Evolutionary conservation across 2,329 filamentous ascomycete species (phyloP).

Genomic region (Dothistroma septosporum): DNA sequence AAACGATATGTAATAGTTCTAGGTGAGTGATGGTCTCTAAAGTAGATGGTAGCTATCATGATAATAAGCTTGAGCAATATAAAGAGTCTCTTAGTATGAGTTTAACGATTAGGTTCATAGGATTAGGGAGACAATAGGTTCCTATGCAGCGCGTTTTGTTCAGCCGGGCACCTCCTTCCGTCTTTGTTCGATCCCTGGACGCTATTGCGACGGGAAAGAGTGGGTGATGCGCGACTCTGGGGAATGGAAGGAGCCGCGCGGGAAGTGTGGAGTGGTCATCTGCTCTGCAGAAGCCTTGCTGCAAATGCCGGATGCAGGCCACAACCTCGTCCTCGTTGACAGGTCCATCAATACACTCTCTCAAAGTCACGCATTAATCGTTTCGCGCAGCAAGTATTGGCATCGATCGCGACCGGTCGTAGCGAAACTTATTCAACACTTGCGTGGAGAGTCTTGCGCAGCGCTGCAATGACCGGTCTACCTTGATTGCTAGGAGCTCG

Average conservation of each 20-base stretch:
- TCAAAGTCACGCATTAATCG: background rate
- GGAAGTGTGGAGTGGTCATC: background rate
- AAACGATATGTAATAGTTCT: too few species aligned
- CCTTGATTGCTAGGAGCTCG: background rate
- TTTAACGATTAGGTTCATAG: too few species aligned
- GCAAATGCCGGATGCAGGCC: background rate
- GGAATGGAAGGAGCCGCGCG: background rate
- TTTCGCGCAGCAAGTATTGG: background rate
- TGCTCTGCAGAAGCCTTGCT: constrained; percentile 2
- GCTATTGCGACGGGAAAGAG: background rate
- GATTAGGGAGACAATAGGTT: too few species aligned
- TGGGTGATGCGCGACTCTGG: background rate
- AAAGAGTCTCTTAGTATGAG: too few species aligned
- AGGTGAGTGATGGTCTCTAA: too few species aligned
- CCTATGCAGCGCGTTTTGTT: background rate
- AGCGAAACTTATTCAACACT: too few species aligned
- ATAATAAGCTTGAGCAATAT: too few species aligned
- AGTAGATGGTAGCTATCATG: too few species aligned
- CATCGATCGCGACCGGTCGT: background rate
- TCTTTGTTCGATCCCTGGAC: too few species aligned
- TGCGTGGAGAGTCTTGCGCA: background rate
- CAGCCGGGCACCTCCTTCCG: too few species aligned
- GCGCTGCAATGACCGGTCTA: background rate
- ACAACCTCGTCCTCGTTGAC: background rate
- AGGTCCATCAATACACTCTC: background rate